These are phyloP conservation scores for Claviceps sorghi DNA, from an alignment of 2,329 filamentous ascomycete genomes.

Conservation along the genomic window DNA sequence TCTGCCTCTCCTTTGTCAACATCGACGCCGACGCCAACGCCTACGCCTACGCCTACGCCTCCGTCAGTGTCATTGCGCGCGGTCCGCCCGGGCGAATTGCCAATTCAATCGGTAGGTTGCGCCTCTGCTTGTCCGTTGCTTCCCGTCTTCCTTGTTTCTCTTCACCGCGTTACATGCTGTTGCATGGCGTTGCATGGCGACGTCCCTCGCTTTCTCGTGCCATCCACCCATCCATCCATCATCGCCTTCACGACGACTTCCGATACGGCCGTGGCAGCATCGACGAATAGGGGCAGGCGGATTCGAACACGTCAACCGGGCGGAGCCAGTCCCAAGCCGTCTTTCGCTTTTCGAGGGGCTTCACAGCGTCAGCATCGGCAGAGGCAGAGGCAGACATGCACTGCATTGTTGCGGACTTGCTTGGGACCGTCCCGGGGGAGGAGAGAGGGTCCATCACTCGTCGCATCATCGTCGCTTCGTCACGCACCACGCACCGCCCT, in stretches of 20 bases:
- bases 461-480: not conserved
- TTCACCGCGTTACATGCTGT: not conserved
- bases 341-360: not conserved
- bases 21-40: too few relatives aligned
- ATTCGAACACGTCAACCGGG: not conserved
- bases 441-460: not conserved
- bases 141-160: not conserved
- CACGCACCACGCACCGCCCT: too few relatives aligned
- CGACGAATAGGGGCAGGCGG: not conserved
- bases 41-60: too few relatives aligned
- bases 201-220: not conserved
- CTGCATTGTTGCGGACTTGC: too few relatives aligned
- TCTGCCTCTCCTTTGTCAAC: constrained; percentile 1
- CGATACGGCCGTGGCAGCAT: not conserved
- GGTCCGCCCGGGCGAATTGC: not conserved
- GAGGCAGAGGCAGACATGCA: too few relatives aligned
- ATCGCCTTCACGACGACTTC: not conserved
- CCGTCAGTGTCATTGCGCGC: constrained; percentile 1
- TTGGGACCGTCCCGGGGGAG: not conserved
- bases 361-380: too few relatives aligned
- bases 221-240: too few relatives aligned
- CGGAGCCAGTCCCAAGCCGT: not conserved
- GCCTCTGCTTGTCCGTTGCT: not conserved
- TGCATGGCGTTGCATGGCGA: not conserved
- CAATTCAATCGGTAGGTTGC: constrained; percentile 5